Percentiles rank a stretch among this genome's conserved stretches.
These are phyloP conservation scores for Heliosperma pusillum DNA, from an alignment of 148 eudicot genomes.

Conservation along the genomic window DNA sequence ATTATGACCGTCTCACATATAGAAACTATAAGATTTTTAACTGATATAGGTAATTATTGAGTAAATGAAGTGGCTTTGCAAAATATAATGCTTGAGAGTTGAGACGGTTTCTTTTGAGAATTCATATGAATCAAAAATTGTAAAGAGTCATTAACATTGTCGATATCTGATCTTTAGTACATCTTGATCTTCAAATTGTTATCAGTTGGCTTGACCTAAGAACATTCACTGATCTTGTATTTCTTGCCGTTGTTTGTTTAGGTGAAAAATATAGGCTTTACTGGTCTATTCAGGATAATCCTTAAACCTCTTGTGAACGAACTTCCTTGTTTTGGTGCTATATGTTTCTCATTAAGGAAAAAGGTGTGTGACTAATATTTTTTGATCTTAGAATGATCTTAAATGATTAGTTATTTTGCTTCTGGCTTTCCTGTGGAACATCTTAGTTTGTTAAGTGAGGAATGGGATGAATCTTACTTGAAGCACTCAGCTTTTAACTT, in stretches of 20 bases:
- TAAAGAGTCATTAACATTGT: neutral
- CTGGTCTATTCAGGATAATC: constrained; percentile 79
- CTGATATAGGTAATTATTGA: too few species aligned
- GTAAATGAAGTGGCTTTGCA: too few species aligned
- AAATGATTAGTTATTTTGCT: neutral
- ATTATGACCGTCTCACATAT: neutral
- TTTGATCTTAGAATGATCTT: neutral
- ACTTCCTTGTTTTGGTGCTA: constrained; percentile 81
- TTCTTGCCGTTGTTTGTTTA: constrained; percentile 25
- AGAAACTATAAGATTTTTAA: too few species aligned
- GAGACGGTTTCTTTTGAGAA: neutral
- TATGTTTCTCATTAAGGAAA: constrained; percentile 65
- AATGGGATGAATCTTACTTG: neutral
- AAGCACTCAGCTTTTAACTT: neutral
- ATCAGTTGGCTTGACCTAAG: neutral
- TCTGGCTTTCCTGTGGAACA: neutral
- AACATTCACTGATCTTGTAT: constrained; percentile 3
- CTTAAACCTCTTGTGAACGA: constrained; percentile 79
- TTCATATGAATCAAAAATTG: neutral
- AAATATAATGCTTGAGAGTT: too few species aligned
- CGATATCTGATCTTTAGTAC: neutral
- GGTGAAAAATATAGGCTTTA: constrained; percentile 79
- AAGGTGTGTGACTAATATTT: constrained; percentile 42
- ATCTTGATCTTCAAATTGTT: neutral
- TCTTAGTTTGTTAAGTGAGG: too few species aligned